These are phyloP conservation scores for Exophiala phaeomuriformis DNA, from an alignment of 2,329 filamentous ascomycete species.

Conservation along the genomic window DNA sequence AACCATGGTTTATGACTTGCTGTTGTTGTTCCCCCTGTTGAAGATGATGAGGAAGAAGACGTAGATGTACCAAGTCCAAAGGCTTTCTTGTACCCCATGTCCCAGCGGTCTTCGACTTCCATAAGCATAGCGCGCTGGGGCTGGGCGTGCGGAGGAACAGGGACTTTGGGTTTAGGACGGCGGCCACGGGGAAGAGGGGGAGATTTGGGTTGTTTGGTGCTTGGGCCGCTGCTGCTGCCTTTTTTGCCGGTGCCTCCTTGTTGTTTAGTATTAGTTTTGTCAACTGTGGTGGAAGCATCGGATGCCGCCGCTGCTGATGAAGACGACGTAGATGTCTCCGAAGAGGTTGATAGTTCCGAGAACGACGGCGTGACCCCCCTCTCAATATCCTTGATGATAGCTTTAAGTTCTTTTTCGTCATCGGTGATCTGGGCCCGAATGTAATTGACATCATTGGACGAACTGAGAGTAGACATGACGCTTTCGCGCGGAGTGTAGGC, in stretches of 20 bases:
- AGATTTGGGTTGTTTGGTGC: conserved; percentile 5
- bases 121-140: conserved; percentile 41
- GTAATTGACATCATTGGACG: conserved; percentile 50
- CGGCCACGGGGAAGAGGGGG: conserved; percentile 10
- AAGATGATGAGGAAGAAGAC: background rate
- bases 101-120: conserved; percentile 33
- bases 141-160: conserved; percentile 32
- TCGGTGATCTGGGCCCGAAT: conserved; percentile 77
- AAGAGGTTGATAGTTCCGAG: background rate
- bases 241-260: background rate
- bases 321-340: background rate
- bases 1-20: conserved; percentile 18
- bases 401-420: conserved; percentile 64
- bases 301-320: background rate
- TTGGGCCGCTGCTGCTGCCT: conserved; percentile 1
- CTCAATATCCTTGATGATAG: conserved; percentile 59
- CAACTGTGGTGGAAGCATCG: no score
- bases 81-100: conserved; percentile 21
- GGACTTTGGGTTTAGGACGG: conserved; percentile 29
- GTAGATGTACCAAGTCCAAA: conserved; percentile 5
- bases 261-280: background rate
- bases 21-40: background rate
- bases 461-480: conserved; percentile 68
- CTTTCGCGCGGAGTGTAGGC: conserved; percentile 63
- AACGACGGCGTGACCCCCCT: conserved; percentile 29